These are phyloP conservation scores for Debaryomyces singareniensis DNA, from an alignment of 1,139 yeast species.

Conservation along the genomic window DNA sequence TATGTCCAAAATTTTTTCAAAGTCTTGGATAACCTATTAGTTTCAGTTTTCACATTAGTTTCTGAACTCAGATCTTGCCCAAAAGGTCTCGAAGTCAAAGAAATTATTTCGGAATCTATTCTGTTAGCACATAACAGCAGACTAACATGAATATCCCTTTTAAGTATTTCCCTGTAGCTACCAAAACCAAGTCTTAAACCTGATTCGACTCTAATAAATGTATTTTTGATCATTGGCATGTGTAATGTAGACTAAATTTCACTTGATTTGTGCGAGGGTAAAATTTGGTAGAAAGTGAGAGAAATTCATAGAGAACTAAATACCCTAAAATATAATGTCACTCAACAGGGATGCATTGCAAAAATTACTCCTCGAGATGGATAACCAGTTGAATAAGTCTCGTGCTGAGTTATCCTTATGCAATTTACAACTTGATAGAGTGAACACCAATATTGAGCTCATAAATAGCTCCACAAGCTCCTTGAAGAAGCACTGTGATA, in stretches of 20 bases:
- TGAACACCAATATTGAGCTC: slow-evolving; percentile 52
- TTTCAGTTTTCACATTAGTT: slow-evolving; percentile 50
- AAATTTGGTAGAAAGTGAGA: too few species aligned
- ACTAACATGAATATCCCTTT: too few species aligned
- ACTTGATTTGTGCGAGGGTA: too few species aligned
- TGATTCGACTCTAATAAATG: too few species aligned
- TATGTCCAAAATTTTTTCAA: slow-evolving; percentile 80
- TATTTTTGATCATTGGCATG: too few species aligned
- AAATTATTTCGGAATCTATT: too few species aligned
- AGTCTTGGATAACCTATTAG: slow-evolving; percentile 68
- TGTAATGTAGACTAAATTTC: too few species aligned
- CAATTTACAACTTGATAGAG: slow-evolving; percentile 49
- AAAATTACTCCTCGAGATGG: slow-evolving; percentile 55
- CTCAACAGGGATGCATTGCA: slow-evolving; percentile 49
- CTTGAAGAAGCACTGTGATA: slow-evolving; percentile 33
- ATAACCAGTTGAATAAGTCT: slow-evolving; percentile 51
- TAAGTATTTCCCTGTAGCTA: too few species aligned
- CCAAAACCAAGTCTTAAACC: too few species aligned
- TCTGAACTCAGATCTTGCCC: slow-evolving; percentile 43
- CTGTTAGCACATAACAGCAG: too few species aligned
- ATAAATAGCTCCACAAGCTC: slow-evolving; percentile 53
- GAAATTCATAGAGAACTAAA: too few species aligned
- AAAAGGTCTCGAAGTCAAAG: slow-evolving; percentile 12
- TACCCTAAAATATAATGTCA: slow-evolving; percentile 17
- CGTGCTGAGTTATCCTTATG: slow-evolving; percentile 63